These are phyloP conservation scores for Phialemonium atrogriseum DNA, from an alignment of 2,329 filamentous ascomycete genomes.

Conservation along the genomic window DNA sequence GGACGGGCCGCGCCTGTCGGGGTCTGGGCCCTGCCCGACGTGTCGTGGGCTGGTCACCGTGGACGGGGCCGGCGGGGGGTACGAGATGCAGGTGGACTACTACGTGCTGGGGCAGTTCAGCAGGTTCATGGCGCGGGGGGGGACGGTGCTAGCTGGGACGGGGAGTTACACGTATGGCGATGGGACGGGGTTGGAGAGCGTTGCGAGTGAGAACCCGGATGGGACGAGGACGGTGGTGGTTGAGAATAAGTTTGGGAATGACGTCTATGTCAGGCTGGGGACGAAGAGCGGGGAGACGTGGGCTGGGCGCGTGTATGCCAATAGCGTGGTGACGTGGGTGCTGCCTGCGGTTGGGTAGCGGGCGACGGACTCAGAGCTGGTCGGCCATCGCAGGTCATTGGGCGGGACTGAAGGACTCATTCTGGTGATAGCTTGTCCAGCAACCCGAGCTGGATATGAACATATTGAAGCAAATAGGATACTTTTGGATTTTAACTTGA, in stretches of 20 bases:
- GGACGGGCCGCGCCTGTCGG: slow-evolving; percentile 32
- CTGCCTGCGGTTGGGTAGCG: slow-evolving; percentile 19
- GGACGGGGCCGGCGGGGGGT: slow-evolving; percentile 34
- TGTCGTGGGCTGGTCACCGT: slow-evolving; percentile 48
- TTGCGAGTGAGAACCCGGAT: slow-evolving; percentile 38
- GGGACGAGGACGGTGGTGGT: slow-evolving; percentile 35
- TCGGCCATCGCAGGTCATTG: too few relatives aligned
- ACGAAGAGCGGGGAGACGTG: slow-evolving; percentile 26
- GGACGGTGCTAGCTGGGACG: slow-evolving; percentile 29
- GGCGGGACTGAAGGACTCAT: too few relatives aligned
- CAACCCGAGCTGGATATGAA: too few relatives aligned
- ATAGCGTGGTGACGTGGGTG: slow-evolving; percentile 31
- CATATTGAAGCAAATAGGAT: too few relatives aligned
- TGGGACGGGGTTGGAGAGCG: slow-evolving; percentile 31
- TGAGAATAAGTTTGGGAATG: slow-evolving; percentile 36
- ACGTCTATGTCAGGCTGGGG: slow-evolving; percentile 31
- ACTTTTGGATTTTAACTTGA: too few relatives aligned
- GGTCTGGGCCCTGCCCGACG: slow-evolving; percentile 27
- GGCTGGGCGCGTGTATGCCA: slow-evolving; percentile 26
- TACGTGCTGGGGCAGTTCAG: slow-evolving; percentile 47
- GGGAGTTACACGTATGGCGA: slow-evolving; percentile 34
- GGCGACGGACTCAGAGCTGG: too few relatives aligned
- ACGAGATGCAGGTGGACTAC: slow-evolving; percentile 38
- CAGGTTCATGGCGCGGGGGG: slow-evolving; percentile 37
- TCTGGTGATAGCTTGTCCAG: too few relatives aligned